Percentiles rank a stretch among this genome's conserved stretches.
Conservation (phyloP, 352 stramenopile genomes). For the Stramenopiles sp. region DNA sequence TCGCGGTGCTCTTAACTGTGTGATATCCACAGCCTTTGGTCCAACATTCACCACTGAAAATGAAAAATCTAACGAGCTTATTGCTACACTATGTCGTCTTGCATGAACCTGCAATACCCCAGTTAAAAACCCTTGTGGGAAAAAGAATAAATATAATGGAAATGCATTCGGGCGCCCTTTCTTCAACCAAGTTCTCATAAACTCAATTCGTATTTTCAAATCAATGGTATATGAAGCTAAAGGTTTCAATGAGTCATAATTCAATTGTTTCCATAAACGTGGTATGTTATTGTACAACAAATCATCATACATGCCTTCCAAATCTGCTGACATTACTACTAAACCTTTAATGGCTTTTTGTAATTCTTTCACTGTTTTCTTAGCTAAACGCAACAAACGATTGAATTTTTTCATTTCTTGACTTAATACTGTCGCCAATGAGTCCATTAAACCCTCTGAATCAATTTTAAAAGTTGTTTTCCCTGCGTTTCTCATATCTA, state of each 20-base stretch:
- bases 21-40: conserved; percentile 23
- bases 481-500: neutral
- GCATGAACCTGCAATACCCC: conserved; percentile 78
- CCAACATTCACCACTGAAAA: conserved; percentile 39
- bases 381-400: conserved; percentile 53
- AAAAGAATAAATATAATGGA: conserved; percentile 77
- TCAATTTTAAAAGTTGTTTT: neutral
- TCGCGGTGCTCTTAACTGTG: conserved; percentile 36
- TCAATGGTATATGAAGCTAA: conserved; percentile 73
- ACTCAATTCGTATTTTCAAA: conserved; percentile 55
- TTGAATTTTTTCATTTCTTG: conserved; percentile 88
- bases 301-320: conserved; percentile 84
- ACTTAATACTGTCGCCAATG: conserved; percentile 64
- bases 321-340: conserved; percentile 76
- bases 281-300: conserved; percentile 71
- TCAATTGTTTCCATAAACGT: conserved; percentile 54
- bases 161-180: conserved; percentile 70
- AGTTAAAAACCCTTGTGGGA: conserved; percentile 85
- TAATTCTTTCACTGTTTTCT: conserved; percentile 32
- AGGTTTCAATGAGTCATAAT: conserved; percentile 74
- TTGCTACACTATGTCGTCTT: conserved; percentile 75
- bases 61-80: conserved; percentile 74
- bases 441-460: conserved; percentile 43
- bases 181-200: conserved; percentile 67
- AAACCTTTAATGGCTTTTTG: conserved; percentile 40